Conservation (phyloP, 2,329 filamentous ascomycete species). For the Pyrenochaeta sp. region DNA sequence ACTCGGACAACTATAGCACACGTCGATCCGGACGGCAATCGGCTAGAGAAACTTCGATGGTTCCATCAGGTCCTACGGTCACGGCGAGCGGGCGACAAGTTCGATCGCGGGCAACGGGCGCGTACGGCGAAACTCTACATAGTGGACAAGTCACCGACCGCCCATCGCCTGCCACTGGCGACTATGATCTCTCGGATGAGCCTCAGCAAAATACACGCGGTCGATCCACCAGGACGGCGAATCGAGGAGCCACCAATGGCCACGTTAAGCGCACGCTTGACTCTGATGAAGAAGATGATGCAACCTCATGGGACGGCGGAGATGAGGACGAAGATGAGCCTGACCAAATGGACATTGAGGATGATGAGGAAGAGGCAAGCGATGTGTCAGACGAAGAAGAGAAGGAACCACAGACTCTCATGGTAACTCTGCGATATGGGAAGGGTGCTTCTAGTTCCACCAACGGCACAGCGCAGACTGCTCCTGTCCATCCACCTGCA, state of each 20-base stretch:
- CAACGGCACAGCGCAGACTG: neutral
- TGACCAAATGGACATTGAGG: slow-evolving; percentile 68
- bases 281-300: slow-evolving; percentile 72
- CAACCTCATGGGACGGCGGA: slow-evolving; percentile 71
- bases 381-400: slow-evolving; percentile 51
- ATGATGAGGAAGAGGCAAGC: slow-evolving; percentile 60
- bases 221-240: slow-evolving; percentile 50
- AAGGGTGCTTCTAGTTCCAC: slow-evolving; percentile 23
- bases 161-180: slow-evolving; percentile 53
- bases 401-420: slow-evolving; percentile 62
- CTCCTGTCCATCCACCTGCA: neutral
- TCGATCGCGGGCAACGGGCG: slow-evolving; percentile 66
- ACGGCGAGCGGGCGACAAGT: slow-evolving; percentile 91
- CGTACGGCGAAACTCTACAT: slow-evolving; percentile 69
- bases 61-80: slow-evolving; percentile 68
- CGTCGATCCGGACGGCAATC: slow-evolving; percentile 73
- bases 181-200: slow-evolving; percentile 56
- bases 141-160: slow-evolving; percentile 58
- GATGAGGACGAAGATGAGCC: slow-evolving; percentile 78
- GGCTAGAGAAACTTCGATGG: slow-evolving; percentile 74
- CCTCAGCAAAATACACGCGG: slow-evolving; percentile 55
- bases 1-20: slow-evolving; percentile 71
- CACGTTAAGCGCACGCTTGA: slow-evolving; percentile 53
- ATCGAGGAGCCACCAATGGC: slow-evolving; percentile 24
- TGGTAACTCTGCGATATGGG: slow-evolving; percentile 70